These are phyloP conservation scores for Pelagophyceae sp. DNA, from an alignment of 352 stramenopile genomes.

Conservation along the genomic window DNA sequence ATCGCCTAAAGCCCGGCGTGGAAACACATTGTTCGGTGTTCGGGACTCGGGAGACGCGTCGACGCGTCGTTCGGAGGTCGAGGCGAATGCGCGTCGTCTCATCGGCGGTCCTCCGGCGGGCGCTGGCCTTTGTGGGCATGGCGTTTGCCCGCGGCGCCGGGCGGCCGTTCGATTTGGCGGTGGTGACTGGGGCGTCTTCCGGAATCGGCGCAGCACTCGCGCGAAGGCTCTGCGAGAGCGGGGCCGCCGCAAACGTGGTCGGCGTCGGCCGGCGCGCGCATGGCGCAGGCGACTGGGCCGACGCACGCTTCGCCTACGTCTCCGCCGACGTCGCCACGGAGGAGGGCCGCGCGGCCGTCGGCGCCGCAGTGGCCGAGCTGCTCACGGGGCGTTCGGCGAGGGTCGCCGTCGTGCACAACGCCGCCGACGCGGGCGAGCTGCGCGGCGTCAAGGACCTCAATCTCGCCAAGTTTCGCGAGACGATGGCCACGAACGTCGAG, in stretches of 20 bases:
- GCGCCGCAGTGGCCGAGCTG: not conserved
- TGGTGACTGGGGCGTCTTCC: not conserved
- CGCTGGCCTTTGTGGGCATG: no score
- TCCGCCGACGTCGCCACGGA: conserved; percentile 20
- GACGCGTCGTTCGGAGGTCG: no score
- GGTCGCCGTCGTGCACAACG: conserved; percentile 28
- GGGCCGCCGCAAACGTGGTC: not conserved
- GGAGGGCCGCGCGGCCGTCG: conserved; percentile 14
- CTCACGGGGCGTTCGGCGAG: not conserved
- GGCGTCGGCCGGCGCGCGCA: conserved; percentile 23
- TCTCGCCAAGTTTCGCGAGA: not conserved
- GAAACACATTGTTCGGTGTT: no score
- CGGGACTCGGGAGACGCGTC: no score
- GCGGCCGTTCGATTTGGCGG: not conserved
- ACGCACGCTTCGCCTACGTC: conserved; percentile 21
- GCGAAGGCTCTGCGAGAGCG: not conserved
- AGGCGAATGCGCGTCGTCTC: no score
- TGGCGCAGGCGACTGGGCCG: not conserved
- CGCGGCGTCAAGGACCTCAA: conserved; percentile 3
- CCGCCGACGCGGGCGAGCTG: conserved; percentile 8
- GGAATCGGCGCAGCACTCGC: not conserved
- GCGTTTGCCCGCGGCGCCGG: not conserved
- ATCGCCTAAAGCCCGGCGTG: no score
- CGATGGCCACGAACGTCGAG: conserved; percentile 41
- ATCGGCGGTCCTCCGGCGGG: no score